Percentiles rank a stretch among this genome's conserved stretches.
Evolutionary conservation across 345 rosid genomes (phyloP).

Genomic region (Erodium maritimum): DNA sequence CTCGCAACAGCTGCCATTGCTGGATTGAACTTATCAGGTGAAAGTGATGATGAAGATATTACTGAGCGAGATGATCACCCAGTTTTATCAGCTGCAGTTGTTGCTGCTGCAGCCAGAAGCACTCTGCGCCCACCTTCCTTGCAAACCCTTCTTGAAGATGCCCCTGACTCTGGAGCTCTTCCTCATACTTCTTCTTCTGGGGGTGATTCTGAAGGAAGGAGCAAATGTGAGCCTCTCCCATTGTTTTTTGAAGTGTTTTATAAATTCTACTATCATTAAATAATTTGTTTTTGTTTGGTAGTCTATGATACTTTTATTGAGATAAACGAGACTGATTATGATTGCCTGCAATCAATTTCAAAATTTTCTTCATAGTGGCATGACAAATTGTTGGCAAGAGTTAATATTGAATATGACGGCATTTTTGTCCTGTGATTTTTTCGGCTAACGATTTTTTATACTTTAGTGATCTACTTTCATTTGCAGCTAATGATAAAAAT

Average conservation of each 20-base stretch:
- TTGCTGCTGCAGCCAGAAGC: slow-evolving; percentile 91
- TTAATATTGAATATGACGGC: slow-evolving; percentile 2
- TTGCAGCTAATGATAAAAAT: slow-evolving; percentile 87
- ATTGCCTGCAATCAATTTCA: too few relatives aligned
- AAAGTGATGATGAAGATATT: slow-evolving; percentile 70
- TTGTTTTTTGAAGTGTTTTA: slow-evolving; percentile 3
- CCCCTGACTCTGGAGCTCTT: slow-evolving; percentile 53
- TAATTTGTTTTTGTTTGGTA: background rate
- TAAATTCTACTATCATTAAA: background rate
- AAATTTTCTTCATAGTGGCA: background rate
- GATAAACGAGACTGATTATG: too few relatives aligned
- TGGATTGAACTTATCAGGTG: slow-evolving; percentile 55
- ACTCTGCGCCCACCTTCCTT: slow-evolving; percentile 87
- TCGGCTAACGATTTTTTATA: slow-evolving; percentile 3
- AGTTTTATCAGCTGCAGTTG: slow-evolving; percentile 69
- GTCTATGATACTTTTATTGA: background rate
- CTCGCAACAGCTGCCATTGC: slow-evolving; percentile 63
- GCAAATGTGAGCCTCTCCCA: slow-evolving; percentile 48
- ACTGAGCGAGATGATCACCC: slow-evolving; percentile 43
- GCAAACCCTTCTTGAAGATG: slow-evolving; percentile 79
- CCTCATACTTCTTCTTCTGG: slow-evolving; percentile 82
- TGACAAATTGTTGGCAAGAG: background rate
- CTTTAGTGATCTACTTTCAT: slow-evolving; percentile 15
- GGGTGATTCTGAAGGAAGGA: slow-evolving; percentile 97
- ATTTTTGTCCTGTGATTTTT: background rate